Conservation (phyloP, 805 yeast species). For the Limtongozyma cylindracea region DNA sequence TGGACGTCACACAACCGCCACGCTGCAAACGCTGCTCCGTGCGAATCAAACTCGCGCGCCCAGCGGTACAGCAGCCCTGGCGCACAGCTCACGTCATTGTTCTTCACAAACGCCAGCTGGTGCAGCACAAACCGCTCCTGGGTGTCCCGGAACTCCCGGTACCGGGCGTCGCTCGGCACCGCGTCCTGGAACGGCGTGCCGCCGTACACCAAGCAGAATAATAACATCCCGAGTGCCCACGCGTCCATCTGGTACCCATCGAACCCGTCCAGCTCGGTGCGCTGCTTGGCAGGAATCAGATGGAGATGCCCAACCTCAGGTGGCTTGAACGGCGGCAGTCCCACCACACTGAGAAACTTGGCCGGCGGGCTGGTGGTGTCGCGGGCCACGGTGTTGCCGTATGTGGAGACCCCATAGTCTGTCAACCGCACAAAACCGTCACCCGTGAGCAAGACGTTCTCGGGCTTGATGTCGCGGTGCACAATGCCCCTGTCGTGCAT, state of each 20-base stretch:
- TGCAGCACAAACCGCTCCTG: constrained; percentile 14
- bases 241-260: constrained; percentile 45
- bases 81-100: too few species aligned
- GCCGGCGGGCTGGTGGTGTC: constrained; percentile 17
- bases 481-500: constrained; percentile 43
- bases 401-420: constrained; percentile 55
- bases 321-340: constrained; percentile 63
- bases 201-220: constrained; percentile 32
- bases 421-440: constrained; percentile 42
- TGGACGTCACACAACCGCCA: constrained; percentile 59
- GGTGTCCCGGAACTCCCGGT: constrained; percentile 25
- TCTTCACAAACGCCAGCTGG: constrained; percentile 24
- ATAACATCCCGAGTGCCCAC: constrained; percentile 50
- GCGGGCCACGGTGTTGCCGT: constrained; percentile 27
- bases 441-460: constrained; percentile 32
- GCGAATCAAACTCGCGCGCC: constrained; percentile 32
- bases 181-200: constrained; percentile 37
- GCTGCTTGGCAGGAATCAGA: constrained; percentile 8
- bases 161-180: constrained; percentile 18
- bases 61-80: constrained; percentile 55
- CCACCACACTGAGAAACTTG: constrained; percentile 24
- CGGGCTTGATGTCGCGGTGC: constrained; percentile 57
- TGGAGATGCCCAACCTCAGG: constrained; percentile 44
- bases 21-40: constrained; percentile 41
- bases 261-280: too few species aligned